A percentile compares a stretch with the other conserved stretches of the same genome.
These are phyloP conservation scores for Phytopythium montanum DNA, from an alignment of 352 stramenopile species.

Conservation along the genomic window DNA sequence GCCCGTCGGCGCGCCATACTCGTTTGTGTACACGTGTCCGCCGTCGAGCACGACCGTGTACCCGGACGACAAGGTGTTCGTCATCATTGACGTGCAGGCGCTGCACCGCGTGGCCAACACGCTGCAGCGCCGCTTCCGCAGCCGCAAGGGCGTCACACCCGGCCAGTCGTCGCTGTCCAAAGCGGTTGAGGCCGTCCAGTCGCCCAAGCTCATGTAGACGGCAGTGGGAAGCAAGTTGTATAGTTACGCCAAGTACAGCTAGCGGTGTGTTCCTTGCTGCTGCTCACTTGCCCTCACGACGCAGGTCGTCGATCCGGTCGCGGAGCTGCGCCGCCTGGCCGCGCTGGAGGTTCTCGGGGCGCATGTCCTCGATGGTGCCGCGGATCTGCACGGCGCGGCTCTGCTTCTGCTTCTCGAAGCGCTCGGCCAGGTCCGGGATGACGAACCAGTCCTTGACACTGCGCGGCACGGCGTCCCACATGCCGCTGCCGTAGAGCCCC, in stretches of 20 bases:
- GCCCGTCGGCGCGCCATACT: constrained; percentile 43
- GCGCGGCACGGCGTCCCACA: constrained; percentile 68
- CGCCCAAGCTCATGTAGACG: constrained; percentile 1
- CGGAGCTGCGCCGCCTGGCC: constrained; percentile 69
- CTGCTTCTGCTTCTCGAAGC: constrained; percentile 66
- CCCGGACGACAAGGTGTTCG: constrained; percentile 75
- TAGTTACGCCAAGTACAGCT: not conserved
- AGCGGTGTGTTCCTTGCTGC: not conserved
- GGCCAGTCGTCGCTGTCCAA: constrained; percentile 11
- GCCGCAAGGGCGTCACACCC: constrained; percentile 8
- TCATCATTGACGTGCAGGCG: constrained; percentile 69
- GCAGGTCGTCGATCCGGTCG: constrained; percentile 68
- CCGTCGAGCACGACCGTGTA: constrained; percentile 56
- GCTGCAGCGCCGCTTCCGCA: constrained; percentile 68
- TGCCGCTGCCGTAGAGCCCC: constrained; percentile 79
- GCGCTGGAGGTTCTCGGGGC: constrained; percentile 64
- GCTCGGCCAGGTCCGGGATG: constrained; percentile 62
- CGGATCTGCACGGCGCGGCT: constrained; percentile 70
- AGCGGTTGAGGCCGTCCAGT: constrained; percentile 5
- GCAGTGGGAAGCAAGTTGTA: not conserved
- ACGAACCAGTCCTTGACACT: constrained; percentile 59
- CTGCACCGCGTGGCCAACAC: constrained; percentile 77
- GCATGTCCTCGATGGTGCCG: constrained; percentile 62
- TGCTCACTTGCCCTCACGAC: constrained; percentile 59
- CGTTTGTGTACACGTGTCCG: constrained; percentile 84